Evolutionary conservation across 352 stramenopile genomes (phyloP).

Genomic region (Pythium plurisporium): DNA sequence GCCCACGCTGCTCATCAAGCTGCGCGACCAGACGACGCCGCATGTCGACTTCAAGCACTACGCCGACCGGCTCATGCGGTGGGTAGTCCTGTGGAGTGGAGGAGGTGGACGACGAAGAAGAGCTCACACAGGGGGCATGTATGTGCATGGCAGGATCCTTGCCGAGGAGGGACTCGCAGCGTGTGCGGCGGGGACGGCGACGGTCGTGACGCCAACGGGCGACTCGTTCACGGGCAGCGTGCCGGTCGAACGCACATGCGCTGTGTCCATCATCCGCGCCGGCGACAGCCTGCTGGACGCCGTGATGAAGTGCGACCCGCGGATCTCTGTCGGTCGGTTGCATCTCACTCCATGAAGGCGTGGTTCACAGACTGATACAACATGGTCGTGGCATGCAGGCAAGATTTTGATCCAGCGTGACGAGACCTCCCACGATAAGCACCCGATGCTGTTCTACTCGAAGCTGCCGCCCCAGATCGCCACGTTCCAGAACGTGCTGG

Average conservation of each 20-base stretch:
- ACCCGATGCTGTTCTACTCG: conserved; percentile 90
- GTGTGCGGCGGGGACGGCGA: conserved; percentile 49
- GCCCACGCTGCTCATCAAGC: conserved; percentile 61
- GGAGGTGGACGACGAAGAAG: neutral
- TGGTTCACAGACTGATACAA: neutral
- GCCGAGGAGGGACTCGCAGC: conserved; percentile 66
- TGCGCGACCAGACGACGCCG: conserved; percentile 62
- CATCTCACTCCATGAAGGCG: neutral
- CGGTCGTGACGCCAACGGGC: conserved; percentile 64
- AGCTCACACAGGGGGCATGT: too few relatives aligned
- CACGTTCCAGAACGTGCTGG: conserved; percentile 82
- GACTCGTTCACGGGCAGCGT: conserved; percentile 53
- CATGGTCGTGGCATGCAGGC: conserved; percentile 28
- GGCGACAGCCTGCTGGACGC: conserved; percentile 89
- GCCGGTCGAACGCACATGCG: conserved; percentile 71
- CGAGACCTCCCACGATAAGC: conserved; percentile 84
- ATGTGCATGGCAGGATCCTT: conserved; percentile 38
- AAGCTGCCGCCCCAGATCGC: conserved; percentile 90
- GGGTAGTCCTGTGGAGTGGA: conserved; percentile 3
- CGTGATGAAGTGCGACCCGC: conserved; percentile 85
- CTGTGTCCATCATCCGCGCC: conserved; percentile 92
- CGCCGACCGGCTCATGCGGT: conserved; percentile 76
- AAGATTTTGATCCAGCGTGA: conserved; percentile 98
- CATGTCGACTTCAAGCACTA: conserved; percentile 79
- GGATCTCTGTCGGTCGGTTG: conserved; percentile 63